A percentile compares a stretch with the other conserved stretches of the same genome.
Evolutionary conservation across 306 rosid genomes (phyloP).

Genomic region (Vigna hirtella): DNA sequence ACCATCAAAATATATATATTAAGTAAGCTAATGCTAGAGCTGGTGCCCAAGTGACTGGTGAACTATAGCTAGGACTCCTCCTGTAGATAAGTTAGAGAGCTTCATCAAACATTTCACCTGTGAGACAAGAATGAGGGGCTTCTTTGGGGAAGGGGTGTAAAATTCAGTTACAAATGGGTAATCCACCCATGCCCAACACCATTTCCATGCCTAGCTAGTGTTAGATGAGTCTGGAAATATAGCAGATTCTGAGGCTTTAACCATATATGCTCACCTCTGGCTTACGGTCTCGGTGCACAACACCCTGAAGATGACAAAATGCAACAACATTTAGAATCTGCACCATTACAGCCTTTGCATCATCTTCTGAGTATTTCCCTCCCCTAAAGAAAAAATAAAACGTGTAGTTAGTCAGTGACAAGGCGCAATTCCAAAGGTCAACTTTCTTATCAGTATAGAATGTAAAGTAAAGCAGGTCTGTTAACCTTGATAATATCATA

Average conservation of each 20-base stretch:
- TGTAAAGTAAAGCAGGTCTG: constrained; percentile 15
- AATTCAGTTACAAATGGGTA: constrained; percentile 21
- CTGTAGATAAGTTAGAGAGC: constrained; percentile 29
- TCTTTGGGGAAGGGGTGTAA: not conserved
- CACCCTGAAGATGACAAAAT: constrained; percentile 99
- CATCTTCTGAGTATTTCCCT: constrained; percentile 97
- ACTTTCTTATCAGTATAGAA: not conserved
- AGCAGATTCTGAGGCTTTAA: constrained; percentile 30
- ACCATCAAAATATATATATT: not conserved
- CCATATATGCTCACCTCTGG: constrained; percentile 75
- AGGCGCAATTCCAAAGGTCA: constrained; percentile 34
- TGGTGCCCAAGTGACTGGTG: constrained; percentile 1
- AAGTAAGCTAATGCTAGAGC: constrained; percentile 27
- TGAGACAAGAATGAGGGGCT: constrained; percentile 3
- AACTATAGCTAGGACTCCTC: constrained; percentile 11
- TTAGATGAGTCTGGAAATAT: constrained; percentile 20
- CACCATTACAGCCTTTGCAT: constrained; percentile 93
- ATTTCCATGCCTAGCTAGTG: constrained; percentile 28
- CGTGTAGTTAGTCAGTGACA: constrained; percentile 41
- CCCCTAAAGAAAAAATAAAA: constrained; percentile 66
- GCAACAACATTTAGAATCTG: constrained; percentile 93
- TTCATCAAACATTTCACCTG: not conserved
- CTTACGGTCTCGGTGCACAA: constrained; percentile 99
- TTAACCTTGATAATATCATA: constrained; percentile 90
- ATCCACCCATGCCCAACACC: constrained; percentile 19